Evolutionary conservation across 805 yeast genomes (phyloP), one percentile per base, ranked within the genome.

Genomic region (Debaryomyces maramus): DNA sequence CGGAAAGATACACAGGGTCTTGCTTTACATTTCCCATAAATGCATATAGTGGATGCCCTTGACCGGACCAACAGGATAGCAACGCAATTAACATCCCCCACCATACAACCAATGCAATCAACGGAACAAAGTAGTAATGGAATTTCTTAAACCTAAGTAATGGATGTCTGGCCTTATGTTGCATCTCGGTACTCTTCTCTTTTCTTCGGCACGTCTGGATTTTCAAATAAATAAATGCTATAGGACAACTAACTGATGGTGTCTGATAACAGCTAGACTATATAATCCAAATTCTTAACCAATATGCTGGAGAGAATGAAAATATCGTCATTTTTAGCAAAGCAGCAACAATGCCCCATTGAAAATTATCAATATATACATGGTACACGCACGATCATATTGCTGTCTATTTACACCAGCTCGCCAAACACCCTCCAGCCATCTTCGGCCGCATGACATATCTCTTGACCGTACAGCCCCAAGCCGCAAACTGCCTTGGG

Each of bases 1-100:
- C 87, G 3, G 95, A 85, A 36, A 91, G 78, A 62, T 85, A 91
- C 2, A 88, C 82, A 27, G 82, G 77, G 24, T 63, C 52, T 47
- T 72, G 79, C 3, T 63, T 44, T 0, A 57, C 39, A 24, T 64
- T 63, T 1, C 40, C 46, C 72, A 80, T 75, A 47, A 80, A 81
- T 40, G 68, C 58, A 55, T 86, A 85, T 9, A 75, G 67, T 0
- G 96, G 96, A 33, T 76, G 76, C 2, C 96, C 97, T 55, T 87
- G 88, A 3, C 70, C 74, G 2, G 85, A 78, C 97, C 97, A 90
- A 48, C 81, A 76, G 2, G 74, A 60, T 47, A 90, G 56, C 77
- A 91, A 67, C 4, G 96, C 87, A 4, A 84, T 81, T 8, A 90
- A 75, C 96, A 88, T 87, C 3, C 86, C 96, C 80, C 89, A 85